Conservation (phyloP, 2,329 filamentous ascomycete genomes). For the Magnaporthiopsis incrustans region DNA sequence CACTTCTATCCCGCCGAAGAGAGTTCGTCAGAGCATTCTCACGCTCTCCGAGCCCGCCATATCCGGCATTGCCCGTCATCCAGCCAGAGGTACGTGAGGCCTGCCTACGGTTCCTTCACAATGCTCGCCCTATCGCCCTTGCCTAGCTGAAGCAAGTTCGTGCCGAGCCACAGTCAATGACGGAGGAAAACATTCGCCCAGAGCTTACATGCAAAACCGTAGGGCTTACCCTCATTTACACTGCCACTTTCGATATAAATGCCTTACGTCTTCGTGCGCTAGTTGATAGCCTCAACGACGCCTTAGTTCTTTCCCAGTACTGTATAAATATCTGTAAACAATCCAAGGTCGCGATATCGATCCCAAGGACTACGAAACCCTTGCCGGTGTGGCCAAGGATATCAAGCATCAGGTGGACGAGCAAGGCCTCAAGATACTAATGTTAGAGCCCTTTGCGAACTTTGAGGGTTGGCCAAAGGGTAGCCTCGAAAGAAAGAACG, state of each 20-base stretch:
- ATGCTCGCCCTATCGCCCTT: constrained; percentile 25
- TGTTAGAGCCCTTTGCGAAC: too few species aligned
- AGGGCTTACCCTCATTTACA: constrained; percentile 33
- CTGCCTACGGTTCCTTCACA: constrained; percentile 23
- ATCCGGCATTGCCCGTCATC: too few species aligned
- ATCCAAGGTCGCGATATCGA: too few species aligned
- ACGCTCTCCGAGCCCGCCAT: constrained; percentile 56
- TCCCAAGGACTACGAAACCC: too few species aligned
- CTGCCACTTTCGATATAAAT: constrained; percentile 36
- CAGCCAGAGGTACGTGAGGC: constrained; percentile 12
- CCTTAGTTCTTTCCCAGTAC: too few species aligned
- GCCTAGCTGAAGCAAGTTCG: constrained; percentile 30
- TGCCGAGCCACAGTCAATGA: constrained; percentile 16
- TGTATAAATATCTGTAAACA: too few species aligned
- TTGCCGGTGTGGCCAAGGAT: too few species aligned
- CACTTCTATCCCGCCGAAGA: constrained; percentile 56
- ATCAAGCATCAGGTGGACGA: too few species aligned
- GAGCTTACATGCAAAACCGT: constrained; percentile 25
- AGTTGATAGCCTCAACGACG: constrained; percentile 17
- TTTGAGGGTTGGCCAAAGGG: too few species aligned
- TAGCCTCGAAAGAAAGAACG: too few species aligned
- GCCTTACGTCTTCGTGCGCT: constrained; percentile 18
- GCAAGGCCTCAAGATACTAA: too few species aligned
- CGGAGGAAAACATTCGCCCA: constrained; percentile 18
- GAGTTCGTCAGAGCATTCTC: constrained; percentile 61